Evolutionary conservation across 805 yeast genomes (phyloP), one percentile per base, ranked within the genome.

Genomic region (Diddensiella transvaalensis): DNA sequence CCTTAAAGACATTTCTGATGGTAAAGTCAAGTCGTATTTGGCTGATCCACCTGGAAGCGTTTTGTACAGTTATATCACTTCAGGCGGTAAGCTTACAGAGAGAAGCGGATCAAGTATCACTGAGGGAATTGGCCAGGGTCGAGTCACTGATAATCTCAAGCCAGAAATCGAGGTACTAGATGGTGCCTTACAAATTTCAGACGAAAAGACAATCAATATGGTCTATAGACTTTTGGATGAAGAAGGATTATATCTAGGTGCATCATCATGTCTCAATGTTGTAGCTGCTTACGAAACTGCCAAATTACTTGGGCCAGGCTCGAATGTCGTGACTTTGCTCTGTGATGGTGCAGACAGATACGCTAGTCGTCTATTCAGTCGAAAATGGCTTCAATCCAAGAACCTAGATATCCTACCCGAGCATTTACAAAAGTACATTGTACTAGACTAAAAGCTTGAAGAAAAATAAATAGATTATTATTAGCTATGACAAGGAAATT

Each of bases 31-130:
- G 65, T 72, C 83, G 38, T 80, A 75, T 45, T 78, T 87, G 50
- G 96, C 97, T 1, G 97, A 90, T 66, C 96, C 97, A 19, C 96
- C 96, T 11, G 96, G 97, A 49, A 83, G 93, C 2, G 86, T 85
- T 43, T 74, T 90, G 40, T 87, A 86, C 69, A 79, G 88, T 6
- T 88, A 83, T 62, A 80, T 90, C 51, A 81, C 79, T 52, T 73
- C 85, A 3, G 79, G 81, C 15, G 91, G 91, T 26, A 71, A 82
- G 62, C 74, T 77, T 8, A 68, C 83, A 48, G 87, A 80, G 38
- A 78, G 89, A 60, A 74, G 77, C 1, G 97, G 97, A 24, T 79
- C 87, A 2, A 85, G 95, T 0, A 88, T 90, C 66, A 90, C 96
- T 23, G 97, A 90, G 70, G 97, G 97, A 26, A 88, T 90, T 69